Percentiles rank a stretch among this genome's conserved stretches.
Conservation (phyloP, 176 grass and related monocot genomes). For the Oryza coarctata region DNA sequence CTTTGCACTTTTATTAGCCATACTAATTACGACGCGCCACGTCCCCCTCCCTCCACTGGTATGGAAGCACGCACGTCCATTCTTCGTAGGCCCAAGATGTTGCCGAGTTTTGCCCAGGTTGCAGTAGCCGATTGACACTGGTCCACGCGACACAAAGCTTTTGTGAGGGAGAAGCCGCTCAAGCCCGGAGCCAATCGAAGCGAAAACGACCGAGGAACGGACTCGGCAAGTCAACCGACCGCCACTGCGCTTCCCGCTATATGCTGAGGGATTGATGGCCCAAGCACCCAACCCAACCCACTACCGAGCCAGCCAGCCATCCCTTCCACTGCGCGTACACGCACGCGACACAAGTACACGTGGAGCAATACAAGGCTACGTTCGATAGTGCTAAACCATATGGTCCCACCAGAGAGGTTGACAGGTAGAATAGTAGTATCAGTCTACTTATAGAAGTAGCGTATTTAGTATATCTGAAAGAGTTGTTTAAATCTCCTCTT, state of each 20-base stretch:
- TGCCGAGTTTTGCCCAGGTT: neutral
- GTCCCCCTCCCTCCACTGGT: neutral
- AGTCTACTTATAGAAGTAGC: too few relatives aligned
- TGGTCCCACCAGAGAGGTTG: too few relatives aligned
- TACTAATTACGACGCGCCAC: neutral
- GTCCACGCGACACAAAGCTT: neutral
- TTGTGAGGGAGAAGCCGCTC: neutral
- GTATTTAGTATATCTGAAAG: too few relatives aligned
- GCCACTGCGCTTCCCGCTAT: neutral
- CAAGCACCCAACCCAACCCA: neutral
- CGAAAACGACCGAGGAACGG: neutral
- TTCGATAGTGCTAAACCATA: too few relatives aligned
- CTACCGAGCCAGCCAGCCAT: neutral
- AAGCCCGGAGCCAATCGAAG: neutral
- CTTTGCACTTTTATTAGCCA: too few relatives aligned
- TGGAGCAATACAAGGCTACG: neutral
- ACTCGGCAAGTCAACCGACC: neutral
- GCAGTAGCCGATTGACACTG: neutral
- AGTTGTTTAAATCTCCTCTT: too few relatives aligned
- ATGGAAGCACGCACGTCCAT: neutral
- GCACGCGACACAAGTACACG: neutral
- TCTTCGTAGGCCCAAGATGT: neutral
- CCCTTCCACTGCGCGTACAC: neutral
- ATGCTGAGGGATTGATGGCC: neutral
- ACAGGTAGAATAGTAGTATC: too few relatives aligned